Base-by-base conservation (phyloP, 805 yeast species). In the Metschnikowia matae region DNA sequence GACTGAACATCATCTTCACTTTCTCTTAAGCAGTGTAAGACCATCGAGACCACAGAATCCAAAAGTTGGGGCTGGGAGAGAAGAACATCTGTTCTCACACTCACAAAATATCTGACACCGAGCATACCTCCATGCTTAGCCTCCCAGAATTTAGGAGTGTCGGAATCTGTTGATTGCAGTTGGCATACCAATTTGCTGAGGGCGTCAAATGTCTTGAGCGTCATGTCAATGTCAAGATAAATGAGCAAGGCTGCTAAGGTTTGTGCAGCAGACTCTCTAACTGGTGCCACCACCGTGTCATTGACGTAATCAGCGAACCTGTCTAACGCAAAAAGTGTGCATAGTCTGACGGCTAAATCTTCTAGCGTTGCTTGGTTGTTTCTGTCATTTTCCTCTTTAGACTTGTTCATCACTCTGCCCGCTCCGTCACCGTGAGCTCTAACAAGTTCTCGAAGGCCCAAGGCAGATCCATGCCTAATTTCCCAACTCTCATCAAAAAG, bases 241-340 rank as follows among this genome's bases (percentile, higher is more conserved):
- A 86, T 71, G 41, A 94, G 70, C 37, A 92, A 69, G 1, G 97
- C 96, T 14, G 96, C 98, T 44, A 94, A 69, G 0, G 97, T 83
- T 68, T 94, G 99, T 0, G 97, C 97, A 29, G 92, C 89, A 34
- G 96, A 89, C 68, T 95, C 99, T 62, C 99, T 75, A 4, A 94
- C 98, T 1, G 99, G 99, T 0, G 98, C 98, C 36, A 94, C 96
- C 13, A 94, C 99, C 6, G 96, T 95, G 63, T 94, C 99, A 40
- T 96, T 85, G 32, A 94, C 96, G 66, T 88, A 94, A 71, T 94
- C 99, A 43, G 97, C 98, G 69, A 94, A 94, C 59, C 98, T 72
- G 69, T 94, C 99, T 48, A 94, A 73, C 2, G 97, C 92, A 67
- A 94, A 89, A 11, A 94, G 73, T 5, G 96, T 86, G 61, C 96